Percentiles rank a stretch among this genome's conserved stretches.
phyloP scores from a whole-genome alignment of 192 early-diverging fungal genomes.

The Podila minutissima region DNA sequence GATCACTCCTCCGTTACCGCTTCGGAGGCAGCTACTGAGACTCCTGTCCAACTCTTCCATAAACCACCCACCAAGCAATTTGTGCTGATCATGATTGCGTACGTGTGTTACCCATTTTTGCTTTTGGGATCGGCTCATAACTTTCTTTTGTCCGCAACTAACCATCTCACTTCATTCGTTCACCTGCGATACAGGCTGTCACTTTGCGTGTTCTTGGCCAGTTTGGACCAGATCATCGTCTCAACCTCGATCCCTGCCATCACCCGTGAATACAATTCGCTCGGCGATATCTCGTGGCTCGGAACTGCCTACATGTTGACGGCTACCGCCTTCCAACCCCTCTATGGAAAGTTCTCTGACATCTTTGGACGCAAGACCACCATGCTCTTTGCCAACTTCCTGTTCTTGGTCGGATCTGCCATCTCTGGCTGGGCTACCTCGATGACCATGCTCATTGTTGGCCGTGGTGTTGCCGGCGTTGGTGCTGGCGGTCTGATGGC shows the following conservation, averaged over 20 bases:
- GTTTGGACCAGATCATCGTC: conserved; percentile 66
- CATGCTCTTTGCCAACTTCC: conserved; percentile 59
- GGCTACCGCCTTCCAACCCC: conserved; percentile 79
- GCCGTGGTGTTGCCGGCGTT: conserved; percentile 69
- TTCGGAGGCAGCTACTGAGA: conserved; percentile 10
- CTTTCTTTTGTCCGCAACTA: background rate
- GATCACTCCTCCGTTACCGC: conserved; percentile 28
- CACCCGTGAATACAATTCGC: conserved; percentile 54
- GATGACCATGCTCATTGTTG: conserved; percentile 74
- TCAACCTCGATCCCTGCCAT: conserved; percentile 63
- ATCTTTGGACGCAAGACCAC: conserved; percentile 81
- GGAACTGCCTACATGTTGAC: conserved; percentile 79
- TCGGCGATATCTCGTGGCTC: conserved; percentile 82
- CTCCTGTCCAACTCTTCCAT: conserved; percentile 16
- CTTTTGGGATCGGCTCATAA: background rate
- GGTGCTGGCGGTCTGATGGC: conserved; percentile 75
- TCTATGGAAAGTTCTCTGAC: conserved; percentile 76
- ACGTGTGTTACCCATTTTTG: background rate
- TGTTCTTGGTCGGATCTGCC: conserved; percentile 68
- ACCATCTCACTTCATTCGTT: background rate
- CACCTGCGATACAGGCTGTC: conserved; percentile 12
- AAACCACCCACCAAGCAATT: conserved; percentile 46
- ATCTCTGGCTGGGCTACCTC: conserved; percentile 61
- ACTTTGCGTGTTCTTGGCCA: conserved; percentile 52
- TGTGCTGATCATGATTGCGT: conserved; percentile 42